A percentile compares a stretch with the other conserved stretches of the same genome.
Conservation (phyloP, 73 alveolate genomes). For the Paramecium caudatum region DNA sequence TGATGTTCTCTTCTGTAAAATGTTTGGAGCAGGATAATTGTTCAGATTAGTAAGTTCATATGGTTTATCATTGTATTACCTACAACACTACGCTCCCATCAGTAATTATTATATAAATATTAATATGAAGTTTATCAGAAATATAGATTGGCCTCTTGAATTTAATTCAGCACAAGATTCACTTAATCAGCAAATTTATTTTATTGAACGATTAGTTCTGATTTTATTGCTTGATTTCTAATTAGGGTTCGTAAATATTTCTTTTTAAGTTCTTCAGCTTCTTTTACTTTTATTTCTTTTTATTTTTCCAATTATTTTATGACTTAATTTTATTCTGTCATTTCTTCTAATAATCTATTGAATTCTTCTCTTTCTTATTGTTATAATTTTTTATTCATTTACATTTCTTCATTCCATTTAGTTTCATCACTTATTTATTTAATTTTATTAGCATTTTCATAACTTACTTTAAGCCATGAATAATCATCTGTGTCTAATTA, state of each 20-base stretch:
- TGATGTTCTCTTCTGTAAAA: background rate
- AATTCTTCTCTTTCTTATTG: background rate
- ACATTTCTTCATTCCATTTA: background rate
- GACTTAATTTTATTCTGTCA: background rate
- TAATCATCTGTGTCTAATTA: background rate
- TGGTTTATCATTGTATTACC: slow-evolving; percentile 20
- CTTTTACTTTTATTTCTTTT: background rate
- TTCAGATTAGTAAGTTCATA: slow-evolving; percentile 3
- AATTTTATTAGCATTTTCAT: background rate
- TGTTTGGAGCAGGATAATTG: background rate
- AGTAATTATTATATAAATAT: slow-evolving; percentile 15
- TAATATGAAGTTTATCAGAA: background rate
- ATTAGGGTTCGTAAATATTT: background rate
- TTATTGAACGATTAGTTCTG: background rate
- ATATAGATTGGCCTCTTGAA: slow-evolving; percentile 37
- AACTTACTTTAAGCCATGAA: background rate
- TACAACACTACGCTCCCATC: slow-evolving; percentile 32
- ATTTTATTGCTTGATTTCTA: background rate
- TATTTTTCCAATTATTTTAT: background rate
- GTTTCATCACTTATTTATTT: background rate
- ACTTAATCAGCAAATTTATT: background rate
- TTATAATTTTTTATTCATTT: background rate
- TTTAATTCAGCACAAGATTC: background rate
- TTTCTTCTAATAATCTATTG: background rate
- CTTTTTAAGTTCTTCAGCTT: background rate